Conservation (phyloP, 495 filamentous ascomycete genomes). For the Aspergillus cavernicola region DNA sequence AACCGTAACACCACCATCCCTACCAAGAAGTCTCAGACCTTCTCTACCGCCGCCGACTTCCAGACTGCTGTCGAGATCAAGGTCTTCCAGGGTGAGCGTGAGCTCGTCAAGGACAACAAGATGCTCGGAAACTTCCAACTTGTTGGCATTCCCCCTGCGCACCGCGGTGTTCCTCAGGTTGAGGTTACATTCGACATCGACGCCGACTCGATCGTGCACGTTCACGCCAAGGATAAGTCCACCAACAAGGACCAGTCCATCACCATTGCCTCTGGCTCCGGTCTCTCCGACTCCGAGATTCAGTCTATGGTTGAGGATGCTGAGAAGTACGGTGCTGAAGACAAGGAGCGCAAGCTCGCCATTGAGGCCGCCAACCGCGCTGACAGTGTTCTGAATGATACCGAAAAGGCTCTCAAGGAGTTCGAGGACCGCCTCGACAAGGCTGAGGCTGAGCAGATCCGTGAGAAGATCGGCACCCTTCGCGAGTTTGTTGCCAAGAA, state of each 20-base stretch:
- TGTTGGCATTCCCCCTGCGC: conserved; percentile 93
- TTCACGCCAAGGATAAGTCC: conserved; percentile 98
- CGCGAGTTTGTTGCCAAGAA: conserved; percentile 91
- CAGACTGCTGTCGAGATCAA: conserved; percentile 99
- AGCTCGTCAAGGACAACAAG: conserved; percentile 99
- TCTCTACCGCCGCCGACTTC: conserved; percentile 98
- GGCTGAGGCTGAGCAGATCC: conserved; percentile 85
- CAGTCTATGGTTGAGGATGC: conserved; percentile 95
- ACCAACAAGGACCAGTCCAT: conserved; percentile 99
- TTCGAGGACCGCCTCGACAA: conserved; percentile 95
- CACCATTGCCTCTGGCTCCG: conserved; percentile 96
- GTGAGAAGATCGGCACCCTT: conserved; percentile 86
- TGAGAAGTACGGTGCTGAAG: conserved; percentile 89
- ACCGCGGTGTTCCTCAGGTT: conserved; percentile 95
- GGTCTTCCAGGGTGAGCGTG: conserved; percentile 99
- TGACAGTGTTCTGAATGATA: conserved; percentile 94
- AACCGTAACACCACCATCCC: conserved; percentile 99
- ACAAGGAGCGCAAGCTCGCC: conserved; percentile 94
- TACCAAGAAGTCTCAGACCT: conserved; percentile 98
- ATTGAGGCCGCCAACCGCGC: conserved; percentile 96
- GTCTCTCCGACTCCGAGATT: conserved; percentile 93
- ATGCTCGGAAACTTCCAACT: conserved; percentile 99
- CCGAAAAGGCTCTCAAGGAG: conserved; percentile 97
- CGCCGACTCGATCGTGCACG: conserved; percentile 97
- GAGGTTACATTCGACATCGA: conserved; percentile 99